These are phyloP conservation scores for Pseudogymnoascus sp. DNA, from an alignment of 2,329 filamentous ascomycete genomes.

Conservation along the genomic window DNA sequence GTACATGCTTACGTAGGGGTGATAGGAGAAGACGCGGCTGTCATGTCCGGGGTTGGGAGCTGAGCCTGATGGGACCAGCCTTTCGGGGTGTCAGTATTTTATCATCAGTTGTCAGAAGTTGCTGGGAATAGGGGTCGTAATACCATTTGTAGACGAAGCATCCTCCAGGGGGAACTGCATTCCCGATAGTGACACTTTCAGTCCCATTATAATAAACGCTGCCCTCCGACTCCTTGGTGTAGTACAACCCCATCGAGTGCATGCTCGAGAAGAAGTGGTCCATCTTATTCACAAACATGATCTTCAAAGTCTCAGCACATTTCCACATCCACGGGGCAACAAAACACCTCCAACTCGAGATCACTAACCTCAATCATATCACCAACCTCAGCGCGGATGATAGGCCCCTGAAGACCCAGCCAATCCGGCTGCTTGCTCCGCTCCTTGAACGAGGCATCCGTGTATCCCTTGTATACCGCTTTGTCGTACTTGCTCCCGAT, in stretches of 20 bases:
- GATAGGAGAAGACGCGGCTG: slow-evolving; percentile 19
- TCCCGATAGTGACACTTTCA: neutral
- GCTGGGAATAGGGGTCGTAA: neutral
- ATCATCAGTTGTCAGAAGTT: neutral
- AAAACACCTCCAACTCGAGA: neutral
- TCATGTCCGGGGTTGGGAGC: slow-evolving; percentile 14
- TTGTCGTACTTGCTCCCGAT: slow-evolving; percentile 22
- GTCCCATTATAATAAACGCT: neutral
- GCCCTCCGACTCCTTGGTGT: neutral
- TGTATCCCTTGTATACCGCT: slow-evolving; percentile 27
- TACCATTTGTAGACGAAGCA: slow-evolving; percentile 2
- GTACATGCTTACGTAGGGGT: slow-evolving; percentile 23
- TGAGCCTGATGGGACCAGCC: neutral
- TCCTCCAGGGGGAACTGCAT: neutral
- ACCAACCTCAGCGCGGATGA: neutral
- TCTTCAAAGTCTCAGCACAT: neutral
- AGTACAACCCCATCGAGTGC: slow-evolving; percentile 1
- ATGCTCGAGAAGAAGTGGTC: neutral
- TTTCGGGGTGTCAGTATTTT: neutral
- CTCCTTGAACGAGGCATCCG: slow-evolving; percentile 21
- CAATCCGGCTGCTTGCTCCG: slow-evolving; percentile 20
- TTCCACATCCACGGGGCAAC: neutral
- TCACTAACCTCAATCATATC: slow-evolving; percentile 1
- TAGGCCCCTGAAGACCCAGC: slow-evolving; percentile 14
- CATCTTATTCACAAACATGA: neutral